Conservation (phyloP, 2,329 filamentous ascomycete genomes). For the Trichoderma brevicompactum region DNA sequence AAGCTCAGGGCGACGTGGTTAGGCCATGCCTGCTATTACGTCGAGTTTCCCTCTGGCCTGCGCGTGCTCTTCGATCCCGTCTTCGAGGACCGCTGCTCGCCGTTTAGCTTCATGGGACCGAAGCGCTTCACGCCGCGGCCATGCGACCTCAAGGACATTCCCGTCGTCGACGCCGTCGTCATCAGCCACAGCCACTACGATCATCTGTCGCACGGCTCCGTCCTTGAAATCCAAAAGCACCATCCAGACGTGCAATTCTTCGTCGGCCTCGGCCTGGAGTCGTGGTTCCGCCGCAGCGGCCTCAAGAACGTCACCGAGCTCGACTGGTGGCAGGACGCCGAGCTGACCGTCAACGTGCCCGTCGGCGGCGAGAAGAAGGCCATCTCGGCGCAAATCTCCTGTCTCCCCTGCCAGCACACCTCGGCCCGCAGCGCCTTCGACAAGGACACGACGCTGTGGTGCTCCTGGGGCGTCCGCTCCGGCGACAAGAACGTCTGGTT, state of each 20-base stretch:
- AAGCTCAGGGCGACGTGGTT: conserved; percentile 88
- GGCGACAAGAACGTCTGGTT: conserved; percentile 83
- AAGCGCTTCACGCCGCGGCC: conserved; percentile 79
- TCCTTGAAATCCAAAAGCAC: conserved; percentile 69
- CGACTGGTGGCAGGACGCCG: conserved; percentile 91
- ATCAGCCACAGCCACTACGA: conserved; percentile 95
- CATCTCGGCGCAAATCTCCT: conserved; percentile 74
- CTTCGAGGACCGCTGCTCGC: conserved; percentile 85
- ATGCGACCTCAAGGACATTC: conserved; percentile 77
- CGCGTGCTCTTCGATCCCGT: conserved; percentile 93
- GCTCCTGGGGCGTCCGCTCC: conserved; percentile 79
- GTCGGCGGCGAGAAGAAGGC: conserved; percentile 40
- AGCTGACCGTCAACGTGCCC: conserved; percentile 61
- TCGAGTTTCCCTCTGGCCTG: conserved; percentile 85
- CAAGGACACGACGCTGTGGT: conserved; percentile 79
- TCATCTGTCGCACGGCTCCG: conserved; percentile 78
- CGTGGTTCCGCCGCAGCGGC: conserved; percentile 76
- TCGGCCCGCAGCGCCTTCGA: conserved; percentile 72
- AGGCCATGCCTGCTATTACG: conserved; percentile 90
- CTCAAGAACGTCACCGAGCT: conserved; percentile 81
- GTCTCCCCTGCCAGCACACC: conserved; percentile 83
- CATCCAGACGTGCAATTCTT: conserved; percentile 87
- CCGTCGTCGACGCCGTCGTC: conserved; percentile 73
- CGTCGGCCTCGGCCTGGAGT: conserved; percentile 78
- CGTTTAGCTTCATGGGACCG: conserved; percentile 70